Base-by-base conservation (phyloP, 495 filamentous ascomycete species). In the Elaphomyces granulatus region DNA sequence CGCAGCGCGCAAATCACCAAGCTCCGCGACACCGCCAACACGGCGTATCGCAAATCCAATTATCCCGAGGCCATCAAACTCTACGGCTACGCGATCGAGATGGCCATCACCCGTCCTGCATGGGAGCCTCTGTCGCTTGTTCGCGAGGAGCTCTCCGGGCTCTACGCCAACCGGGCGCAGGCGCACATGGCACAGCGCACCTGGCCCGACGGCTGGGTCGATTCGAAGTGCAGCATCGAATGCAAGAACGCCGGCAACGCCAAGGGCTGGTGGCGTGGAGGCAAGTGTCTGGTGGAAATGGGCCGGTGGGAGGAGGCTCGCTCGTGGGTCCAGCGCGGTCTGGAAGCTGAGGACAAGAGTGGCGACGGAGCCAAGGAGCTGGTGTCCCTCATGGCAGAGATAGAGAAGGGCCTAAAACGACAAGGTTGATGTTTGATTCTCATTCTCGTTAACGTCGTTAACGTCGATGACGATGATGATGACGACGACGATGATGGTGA, bases 201-300 rank as follows among this genome's bases (percentile, higher is more conserved):
- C 33, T 98, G 87, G 87, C 64, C 81, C 3, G 85, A 90, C 67
- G 90, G 70, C 2, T 67, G 80, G 16, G 63, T 79, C 2, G 90
- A 98, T 64, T 83, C 83, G n/a, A 78, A 86, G 65, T 64, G 68
- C 3, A 88, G 81, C 51, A 81, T 94, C n/a, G 88, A 94, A 62
- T 74, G 81, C 41, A 94, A 92, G 75, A 12, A 6, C 12, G 23
- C 6, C 23, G 84, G 78, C 20, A 95, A 98, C 61, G 77, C 81
- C 4, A 96, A 95, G 77, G 87, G 80, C 2, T 95, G 87, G 81
- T 95, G 83, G 78, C 63, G 88, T 34, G 64, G 82, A 45, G 87
- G 80, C 7, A 77, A 73, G 64, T 87, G 79, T 58, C 63, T 94
- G 54, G 58, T 77, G 38, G 90, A 98, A 77, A 96, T 95, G 90